These are phyloP conservation scores for Huiozyma naganishii DNA, from an alignment of 805 yeast species.

Conservation along the genomic window DNA sequence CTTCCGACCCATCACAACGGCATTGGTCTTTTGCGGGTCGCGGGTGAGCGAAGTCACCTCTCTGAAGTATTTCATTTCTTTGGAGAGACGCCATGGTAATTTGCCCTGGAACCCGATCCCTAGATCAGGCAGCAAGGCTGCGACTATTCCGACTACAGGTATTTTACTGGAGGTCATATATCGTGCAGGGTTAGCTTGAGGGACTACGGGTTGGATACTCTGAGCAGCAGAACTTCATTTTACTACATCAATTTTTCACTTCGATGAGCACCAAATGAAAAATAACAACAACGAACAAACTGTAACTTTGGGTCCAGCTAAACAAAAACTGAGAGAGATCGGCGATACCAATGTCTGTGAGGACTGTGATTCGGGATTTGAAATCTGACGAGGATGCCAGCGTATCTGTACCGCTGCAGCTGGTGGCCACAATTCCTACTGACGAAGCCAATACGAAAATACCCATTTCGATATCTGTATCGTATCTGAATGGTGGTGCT, in stretches of 20 bases:
- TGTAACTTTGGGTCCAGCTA: no score
- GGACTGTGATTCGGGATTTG: no score
- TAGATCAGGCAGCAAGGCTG: constrained; percentile 65
- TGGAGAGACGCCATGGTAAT: constrained; percentile 78
- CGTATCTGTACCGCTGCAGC: constrained; percentile 4
- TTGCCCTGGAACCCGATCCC: constrained; percentile 80
- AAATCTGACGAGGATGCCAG: no score
- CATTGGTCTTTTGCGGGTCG: constrained; percentile 39
- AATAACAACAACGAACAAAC: no score
- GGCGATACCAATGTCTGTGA: no score
- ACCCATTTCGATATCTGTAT: constrained; percentile 15
- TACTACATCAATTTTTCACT: background rate
- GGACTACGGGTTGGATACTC: no score
- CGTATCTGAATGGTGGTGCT: constrained; percentile 5
- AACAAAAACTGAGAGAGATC: no score
- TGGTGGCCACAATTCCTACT: constrained; percentile 15
- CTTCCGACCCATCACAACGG: constrained; percentile 90
- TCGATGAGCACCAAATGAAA: background rate
- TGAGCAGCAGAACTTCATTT: no score
- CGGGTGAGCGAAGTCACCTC: constrained; percentile 47
- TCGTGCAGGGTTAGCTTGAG: background rate
- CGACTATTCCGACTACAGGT: constrained; percentile 62
- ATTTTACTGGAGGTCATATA: constrained; percentile 9
- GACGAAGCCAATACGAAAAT: constrained; percentile 9
- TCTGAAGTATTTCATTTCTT: constrained; percentile 79